Base-by-base conservation (phyloP, 2,329 filamentous ascomycete genomes). In the Bipolaris bicolor region DNA sequence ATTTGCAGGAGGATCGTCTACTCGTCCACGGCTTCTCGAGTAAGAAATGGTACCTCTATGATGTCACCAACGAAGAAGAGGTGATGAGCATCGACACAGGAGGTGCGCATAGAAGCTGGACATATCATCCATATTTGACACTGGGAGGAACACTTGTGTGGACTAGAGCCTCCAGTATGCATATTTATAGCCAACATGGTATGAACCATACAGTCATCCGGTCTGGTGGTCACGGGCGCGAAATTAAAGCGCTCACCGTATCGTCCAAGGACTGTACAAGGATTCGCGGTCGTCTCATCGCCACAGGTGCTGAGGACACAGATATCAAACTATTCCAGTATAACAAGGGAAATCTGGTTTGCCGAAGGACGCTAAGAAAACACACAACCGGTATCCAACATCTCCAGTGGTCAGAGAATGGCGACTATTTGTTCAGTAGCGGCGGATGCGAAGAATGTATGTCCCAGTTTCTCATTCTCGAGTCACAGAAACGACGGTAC, bases 361-460 rank as follows among this genome's bases (percentile, higher is more conserved):
- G 86, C 64, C 70, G 89, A 20, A 84, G 87, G 9, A 86, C 88
- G 0, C 76, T 97, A 18, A 88, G 91, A 63, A 86, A 86, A 52
- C 95, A 99, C 71, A 89, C 87, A 1, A 89, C 92, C 0, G 95
- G 94, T 0, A 86, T 98, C 7, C 94, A 97, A 73, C 84, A 88
- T 60, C 79, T 97, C 1, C 84, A 84, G 58, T 98, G 92, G 91
- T 86, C 90, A 1, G 72, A 75, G 0, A 83, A 85, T 45, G 85
- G 88, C 2, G 75, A 80, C 1, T 90, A 89, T 65, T 84, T 99
- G 2, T 90, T 98, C 72, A 97, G 91, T 63, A 93, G 91, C 67
- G 92, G 86, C 5, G 95, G 93, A 0, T 88, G 87, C 59, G 94
- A 97, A 73, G 94, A 99, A 75, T 68, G 60, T 62, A 50, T 18